Evolutionary conservation across 2,329 filamentous ascomycete genomes (phyloP), one percentile per base, ranked within the genome.

Genomic region (Xylariaceae sp.): DNA sequence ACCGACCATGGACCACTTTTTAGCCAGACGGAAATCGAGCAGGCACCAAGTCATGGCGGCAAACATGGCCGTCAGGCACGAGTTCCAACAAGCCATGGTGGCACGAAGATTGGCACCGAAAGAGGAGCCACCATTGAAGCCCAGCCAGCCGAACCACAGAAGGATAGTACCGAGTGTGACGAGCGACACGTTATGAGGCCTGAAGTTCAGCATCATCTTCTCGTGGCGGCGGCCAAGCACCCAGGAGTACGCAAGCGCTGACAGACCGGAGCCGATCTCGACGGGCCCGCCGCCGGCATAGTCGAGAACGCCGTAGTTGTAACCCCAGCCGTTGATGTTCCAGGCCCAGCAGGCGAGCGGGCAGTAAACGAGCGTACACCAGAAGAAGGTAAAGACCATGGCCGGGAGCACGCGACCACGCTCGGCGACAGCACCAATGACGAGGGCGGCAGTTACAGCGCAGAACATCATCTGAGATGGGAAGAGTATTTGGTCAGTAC

Each of bases 121-220:
- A 24, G 90, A 70, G 16, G 89, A 95, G 44, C 92, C 92, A 51
- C 90, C 92, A 71, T 98, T 98, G 77, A 98, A 98, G 35, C 89
- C 92, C 45, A 98, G 72, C 92, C 92, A 98, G 54, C 92, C 92
- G 54, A 96, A 96, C 89, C 89, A 96, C 36, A 98, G 86, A 51
- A 98, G 76, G 45, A 94, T 76, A 3, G 92, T 96, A 43, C 92
- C 92, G 50, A 96, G 81, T 1, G 92, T 89, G 64, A 98, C 94
- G 54, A 96, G 76, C 5, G 89, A 94, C 47, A 96, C 92, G 68
- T 98, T 98, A 72, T 98, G 92, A 13, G 92, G 92, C 48, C 92
- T 86, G 76, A 96, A 96, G 75, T 96, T 96, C 64, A 95, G 77
- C 86, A 96, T 95, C 88, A 96, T 95, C 69, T 88, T 92, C 69